Evolutionary conservation across 2,329 filamentous ascomycete species (phyloP).

Genomic region (Clathrospora elynae): DNA sequence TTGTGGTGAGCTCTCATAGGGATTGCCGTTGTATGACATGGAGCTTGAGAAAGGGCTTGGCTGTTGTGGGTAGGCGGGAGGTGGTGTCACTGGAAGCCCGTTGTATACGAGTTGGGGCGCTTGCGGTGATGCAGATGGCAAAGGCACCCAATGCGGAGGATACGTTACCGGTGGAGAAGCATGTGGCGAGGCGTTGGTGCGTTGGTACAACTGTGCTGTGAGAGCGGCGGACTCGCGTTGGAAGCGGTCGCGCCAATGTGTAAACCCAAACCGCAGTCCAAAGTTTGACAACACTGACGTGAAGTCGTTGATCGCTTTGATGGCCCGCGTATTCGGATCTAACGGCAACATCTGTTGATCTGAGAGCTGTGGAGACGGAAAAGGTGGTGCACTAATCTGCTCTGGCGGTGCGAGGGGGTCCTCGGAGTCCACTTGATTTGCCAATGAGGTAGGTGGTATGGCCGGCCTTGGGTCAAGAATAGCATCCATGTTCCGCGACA

Average conservation of each 20-base stretch:
- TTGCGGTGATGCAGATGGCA: constrained; percentile 32
- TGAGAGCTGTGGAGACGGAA: constrained; percentile 37
- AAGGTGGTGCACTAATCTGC: constrained; percentile 37
- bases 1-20: constrained; percentile 27
- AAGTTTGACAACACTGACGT: constrained; percentile 53
- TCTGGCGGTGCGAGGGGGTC: constrained; percentile 46
- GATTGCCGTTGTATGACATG: constrained; percentile 34
- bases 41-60: constrained; percentile 36
- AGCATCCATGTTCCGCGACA: constrained; percentile 59
- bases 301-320: constrained; percentile 56
- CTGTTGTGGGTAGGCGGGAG: constrained; percentile 34
- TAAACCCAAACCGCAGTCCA: constrained; percentile 56
- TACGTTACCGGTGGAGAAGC: constrained; percentile 25
- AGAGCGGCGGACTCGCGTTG: constrained; percentile 52
- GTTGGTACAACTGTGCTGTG: constrained; percentile 50
- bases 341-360: constrained; percentile 33
- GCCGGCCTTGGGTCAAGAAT: constrained; percentile 51
- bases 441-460: constrained; percentile 45
- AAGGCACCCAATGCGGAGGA: constrained; percentile 35
- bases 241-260: constrained; percentile 57
- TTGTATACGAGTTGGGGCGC: constrained; percentile 34
- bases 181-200: constrained; percentile 34
- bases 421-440: constrained; percentile 34
- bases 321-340: constrained; percentile 49
- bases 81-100: constrained; percentile 38